Evolutionary conservation across 1,284 basidiomycete species (phyloP), one percentile per base, ranked within the genome.

Genomic region (Papiliotrema laurentii): DNA sequence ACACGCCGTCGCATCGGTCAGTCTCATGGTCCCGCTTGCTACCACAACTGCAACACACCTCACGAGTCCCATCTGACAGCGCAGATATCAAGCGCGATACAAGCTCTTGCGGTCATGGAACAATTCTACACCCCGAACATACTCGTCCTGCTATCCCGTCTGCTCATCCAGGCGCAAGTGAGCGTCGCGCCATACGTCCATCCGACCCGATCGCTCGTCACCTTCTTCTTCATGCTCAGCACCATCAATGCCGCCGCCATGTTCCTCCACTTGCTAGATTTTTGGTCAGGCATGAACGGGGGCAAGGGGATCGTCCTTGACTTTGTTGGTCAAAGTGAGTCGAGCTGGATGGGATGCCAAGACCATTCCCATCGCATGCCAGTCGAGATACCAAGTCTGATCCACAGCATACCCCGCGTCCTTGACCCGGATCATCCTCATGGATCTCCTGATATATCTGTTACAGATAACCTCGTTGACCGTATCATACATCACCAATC

Each of bases 291-390:
- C 1, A 52, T 56, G 56, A 58, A 60, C 45, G 60, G 60, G 10
- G 58, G 58, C 5, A 68, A 65, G 41, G 64, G 66, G 2, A 14
- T 71, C 28, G 51, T 73, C 19, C 54, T 73, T 27, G 71, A 73
- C 45, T 73, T 73, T 45, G 61, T 71, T 2, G 71, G 71, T 2
- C 65, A 71, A 45, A 52, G 70, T 71, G 50, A 45, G 66, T 63
- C 22, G 10, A 16, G 4, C 16, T 4, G 22, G 22, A n/a, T n/a
- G n/a, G n/a, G n/a, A n/a, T n/a, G n/a, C n/a, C n/a, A n/a, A n/a
- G n/a, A n/a, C n/a, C n/a, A n/a, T n/a, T n/a, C n/a, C 41, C 5
- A 18, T 25, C 5, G 14, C 5, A 31, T 3, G 6, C 14, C 35
- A 19, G 22, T 9, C 36, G 6, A 22, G 35, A 33, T 44, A 28